These are phyloP conservation scores for Lactifluus pinguis DNA, from an alignment of 768 basidiomycete genomes.

Conservation along the genomic window DNA sequence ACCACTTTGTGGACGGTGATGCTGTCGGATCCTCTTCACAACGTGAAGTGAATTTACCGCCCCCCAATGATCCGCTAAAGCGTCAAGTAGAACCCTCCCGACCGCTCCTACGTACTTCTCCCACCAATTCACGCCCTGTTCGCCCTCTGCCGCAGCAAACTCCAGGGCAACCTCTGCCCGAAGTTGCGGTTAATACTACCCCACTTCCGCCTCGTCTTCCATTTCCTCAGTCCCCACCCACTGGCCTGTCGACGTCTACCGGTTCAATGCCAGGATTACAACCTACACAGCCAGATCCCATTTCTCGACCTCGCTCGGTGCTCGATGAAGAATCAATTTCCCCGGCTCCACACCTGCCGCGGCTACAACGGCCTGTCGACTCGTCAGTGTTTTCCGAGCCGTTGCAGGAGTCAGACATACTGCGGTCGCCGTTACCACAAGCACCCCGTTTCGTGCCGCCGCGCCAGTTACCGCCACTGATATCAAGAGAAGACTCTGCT, in stretches of 20 bases:
- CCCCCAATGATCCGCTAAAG: not conserved
- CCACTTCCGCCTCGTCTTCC: constrained; percentile 1
- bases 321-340: constrained; percentile 14
- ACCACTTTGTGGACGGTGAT: constrained; percentile 3
- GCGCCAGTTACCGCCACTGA: constrained; percentile 14
- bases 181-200: constrained; percentile 3
- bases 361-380: constrained; percentile 13
- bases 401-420: constrained; percentile 29
- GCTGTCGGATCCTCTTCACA: not conserved
- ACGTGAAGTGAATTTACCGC: not conserved
- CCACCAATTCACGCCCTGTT: constrained; percentile 13
- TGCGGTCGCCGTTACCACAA: constrained; percentile 33
- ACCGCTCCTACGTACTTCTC: constrained; percentile 5
- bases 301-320: constrained; percentile 15
- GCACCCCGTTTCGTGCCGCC: constrained; percentile 13
- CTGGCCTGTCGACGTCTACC: not conserved
- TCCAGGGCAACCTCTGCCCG: not conserved
- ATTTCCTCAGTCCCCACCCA: not conserved
- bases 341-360: not conserved
- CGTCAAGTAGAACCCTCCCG: constrained; percentile 1
- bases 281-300: constrained; percentile 11
- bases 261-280: not conserved
- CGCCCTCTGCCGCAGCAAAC: constrained; percentile 12
- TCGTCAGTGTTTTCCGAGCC: constrained; percentile 21
- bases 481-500: constrained; percentile 14